Base-by-base conservation (phyloP, 169 alveolate species). In the Amoebophrya sp. region DNA sequence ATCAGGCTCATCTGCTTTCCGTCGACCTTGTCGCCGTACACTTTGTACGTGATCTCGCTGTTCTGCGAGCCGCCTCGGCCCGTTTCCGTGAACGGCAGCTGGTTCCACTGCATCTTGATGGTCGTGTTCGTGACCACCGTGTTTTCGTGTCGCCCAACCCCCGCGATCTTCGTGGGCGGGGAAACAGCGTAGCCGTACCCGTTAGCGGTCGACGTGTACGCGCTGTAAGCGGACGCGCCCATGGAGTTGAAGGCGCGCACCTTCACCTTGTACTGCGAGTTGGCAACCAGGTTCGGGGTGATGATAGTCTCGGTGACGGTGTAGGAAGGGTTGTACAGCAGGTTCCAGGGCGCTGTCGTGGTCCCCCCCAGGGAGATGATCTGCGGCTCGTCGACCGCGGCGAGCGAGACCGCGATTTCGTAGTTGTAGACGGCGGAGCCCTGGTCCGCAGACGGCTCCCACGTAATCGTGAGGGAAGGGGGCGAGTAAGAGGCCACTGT, bases 101-200 rank as follows among this genome's bases (percentile, higher is more conserved):
- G 78, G 78, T 58, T 58, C 78, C 78, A 58, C 78, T 58, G 78
- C 26, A 58, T 58, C 23, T 58, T 58, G 78, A 58, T 58, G 29
- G 38, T 58, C 29, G 29, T 58, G 78, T 58, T 58, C 29, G 78
- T 58, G 78, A 58, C 78, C 78, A 58, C 78, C 26, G 78, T 58
- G 23, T 58, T 29, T n/a, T 58, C 78, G 78, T 58, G 78, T 58
- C 78, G 7, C 78, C 23, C 34, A 13, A 58, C 39, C 39, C 78
- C 78, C 10, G 78, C 23, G 78, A 58, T n/a, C 26, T 16, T 58
- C 34, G 26, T 58, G 34, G 78, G 78, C 78, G 26, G 26, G 38
- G 78, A 58, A 58, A 58, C 78, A 4, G 78, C 78, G 78, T 58
- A 58, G 7, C 78, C 78, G 78, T 58, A 58, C 78, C 78, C 78